Base-by-base conservation (phyloP, 1,284 basidiomycete species). In the Amylostereum areolatum region DNA sequence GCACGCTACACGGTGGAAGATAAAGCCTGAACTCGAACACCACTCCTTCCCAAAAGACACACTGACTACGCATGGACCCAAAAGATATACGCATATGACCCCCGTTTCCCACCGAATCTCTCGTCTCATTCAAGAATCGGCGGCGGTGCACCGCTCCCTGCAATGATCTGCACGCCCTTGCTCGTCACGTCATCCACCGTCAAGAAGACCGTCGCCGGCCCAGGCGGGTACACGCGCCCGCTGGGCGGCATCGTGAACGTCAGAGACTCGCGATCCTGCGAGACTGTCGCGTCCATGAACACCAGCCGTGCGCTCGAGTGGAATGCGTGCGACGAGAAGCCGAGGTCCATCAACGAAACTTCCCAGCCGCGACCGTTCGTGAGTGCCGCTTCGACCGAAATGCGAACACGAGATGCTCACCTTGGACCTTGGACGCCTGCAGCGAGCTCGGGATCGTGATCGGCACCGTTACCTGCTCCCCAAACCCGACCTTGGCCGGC, bases 161-260 rank as follows among this genome's bases (percentile, higher is more conserved):
- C 59, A 62, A 77, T 68, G 8, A 77, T 62, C 54, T 68, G 66
- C 40, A 62, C 64, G 11, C 75, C 78, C 24, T 62, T 55, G 46
- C 71, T 73, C 3, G 73, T 71, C 3, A 80, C 71, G 31, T 73
- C 77, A 52, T 77, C 72, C 29, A 79, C 66, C 53, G 57, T 74
- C 59, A 63, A 61, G 70, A 63, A 80, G 61, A 67, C 66, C 57
- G 45, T 59, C 53, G 68, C 80, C 11, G 76, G 78, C 9, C 79
- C 80, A 28, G 77, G 74, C 6, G 75, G 75, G 55, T 74, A 76
- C 25, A 79, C 66, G 9, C 67, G 62, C 48, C 69, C 68, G 47
- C 67, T 72, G 2, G 73, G 72, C 5, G 75, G 77, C 12, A 64
- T 70, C n/a, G 56, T 61, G 52, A 78, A 64, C 0, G 65, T 69